Percentiles rank a stretch among this genome's conserved stretches.
phyloP scores from a whole-genome alignment of 495 filamentous ascomycete genomes.

The Tuber calosporum region DNA sequence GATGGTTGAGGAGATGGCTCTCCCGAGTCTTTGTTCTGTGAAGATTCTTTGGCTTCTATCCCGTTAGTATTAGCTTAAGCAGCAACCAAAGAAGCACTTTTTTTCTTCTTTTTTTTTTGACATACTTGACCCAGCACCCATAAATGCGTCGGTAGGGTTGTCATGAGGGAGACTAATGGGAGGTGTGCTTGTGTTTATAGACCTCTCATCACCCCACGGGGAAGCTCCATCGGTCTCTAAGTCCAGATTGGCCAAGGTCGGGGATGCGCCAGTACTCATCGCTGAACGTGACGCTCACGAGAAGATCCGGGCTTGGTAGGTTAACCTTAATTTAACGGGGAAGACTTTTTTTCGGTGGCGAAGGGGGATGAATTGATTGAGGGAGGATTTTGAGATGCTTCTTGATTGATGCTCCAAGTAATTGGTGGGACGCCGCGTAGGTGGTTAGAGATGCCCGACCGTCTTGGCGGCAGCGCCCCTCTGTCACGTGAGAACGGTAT shows the following conservation, averaged over 20 bases:
- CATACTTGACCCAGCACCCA: not conserved
- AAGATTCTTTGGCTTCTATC: not conserved
- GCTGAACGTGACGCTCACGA: constrained; percentile 8
- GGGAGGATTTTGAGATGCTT: not conserved
- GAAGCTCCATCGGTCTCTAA: constrained; percentile 39
- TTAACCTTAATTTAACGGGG: not conserved
- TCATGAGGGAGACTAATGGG: constrained; percentile 16
- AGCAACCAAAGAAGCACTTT: not conserved
- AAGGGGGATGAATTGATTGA: not conserved
- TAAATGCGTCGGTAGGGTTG: constrained; percentile 20
- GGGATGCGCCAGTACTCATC: constrained; percentile 39
- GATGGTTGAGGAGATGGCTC: constrained; percentile 7
- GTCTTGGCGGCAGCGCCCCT: not conserved
- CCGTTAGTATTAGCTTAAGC: not conserved
- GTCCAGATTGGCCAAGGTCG: constrained; percentile 33
- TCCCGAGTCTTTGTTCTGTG: constrained; percentile 5
- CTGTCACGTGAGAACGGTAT: not conserved
- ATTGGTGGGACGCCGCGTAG: not conserved
- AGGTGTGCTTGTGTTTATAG: constrained; percentile 33
- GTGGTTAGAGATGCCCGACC: not conserved
- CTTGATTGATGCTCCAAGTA: not conserved
- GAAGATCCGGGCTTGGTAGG: not conserved
- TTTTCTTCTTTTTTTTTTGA: not conserved
- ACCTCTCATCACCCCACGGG: constrained; percentile 41
- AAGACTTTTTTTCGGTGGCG: not conserved